These are phyloP conservation scores for sorghum (Sorghum bicolor) DNA, from an alignment of 176 grass and related monocot genomes.

Conservation along the genomic window Sorghum_bicolor_NCBIv3 NC_012870.2:54881001-54881500, in stretches of 20 bases:
- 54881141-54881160: background rate
- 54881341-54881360: background rate
- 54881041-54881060: slow-evolving; percentile 96
- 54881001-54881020: slow-evolving; percentile 99
- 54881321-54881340: background rate
- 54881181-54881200: background rate
- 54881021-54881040: slow-evolving; percentile 97
- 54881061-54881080: slow-evolving; percentile 96
- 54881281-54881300: background rate
- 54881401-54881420: background rate
- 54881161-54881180: background rate
- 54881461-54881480: background rate
- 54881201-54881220: slow-evolving; percentile 12
- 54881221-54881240: background rate
- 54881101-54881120: slow-evolving; percentile 11
- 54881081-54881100: slow-evolving; percentile 46
- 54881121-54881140: slow-evolving; percentile 13
- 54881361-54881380: background rate
- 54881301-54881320: background rate
- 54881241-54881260: background rate
- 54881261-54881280: background rate
- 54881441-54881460: slow-evolving; percentile 16
- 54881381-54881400: background rate
- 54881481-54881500: background rate
- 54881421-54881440: background rate